These are phyloP conservation scores for Fraxinus floribunda DNA, from an alignment of 305 asterid genomes.

Conservation along the genomic window DNA sequence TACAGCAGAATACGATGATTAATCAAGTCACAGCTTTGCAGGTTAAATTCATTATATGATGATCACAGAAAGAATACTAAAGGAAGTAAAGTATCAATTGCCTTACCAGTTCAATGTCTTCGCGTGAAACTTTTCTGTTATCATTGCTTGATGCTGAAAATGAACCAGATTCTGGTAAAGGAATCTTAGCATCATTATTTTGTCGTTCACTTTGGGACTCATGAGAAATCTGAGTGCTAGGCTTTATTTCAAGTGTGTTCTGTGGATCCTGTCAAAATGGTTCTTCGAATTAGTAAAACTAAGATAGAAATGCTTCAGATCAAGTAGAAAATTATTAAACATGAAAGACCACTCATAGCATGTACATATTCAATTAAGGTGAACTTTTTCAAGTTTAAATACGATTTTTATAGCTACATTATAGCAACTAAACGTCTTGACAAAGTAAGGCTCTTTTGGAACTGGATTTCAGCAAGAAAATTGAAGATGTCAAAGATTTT, in stretches of 20 bases:
- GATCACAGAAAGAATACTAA: not conserved
- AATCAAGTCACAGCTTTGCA: not conserved
- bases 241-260: constrained; percentile 58
- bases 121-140: constrained; percentile 82
- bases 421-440: not conserved
- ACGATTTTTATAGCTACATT: not conserved
- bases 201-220: constrained; percentile 65
- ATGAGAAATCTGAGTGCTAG: constrained; percentile 47
- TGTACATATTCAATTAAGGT: not conserved
- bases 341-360: not conserved
- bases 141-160: constrained; percentile 79
- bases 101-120: constrained; percentile 89
- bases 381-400: not conserved
- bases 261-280: constrained; percentile 49
- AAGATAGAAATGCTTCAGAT: not conserved
- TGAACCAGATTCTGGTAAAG: constrained; percentile 77
- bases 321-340: not conserved
- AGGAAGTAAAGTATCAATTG: not conserved
- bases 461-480: not conserved
- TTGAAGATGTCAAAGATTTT: not conserved
- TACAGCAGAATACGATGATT: constrained; percentile 27
- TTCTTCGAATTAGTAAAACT: constrained; percentile 5
- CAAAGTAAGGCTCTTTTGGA: not conserved
- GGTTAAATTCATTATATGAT: not conserved
- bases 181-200: constrained; percentile 57